Evolutionary conservation across 75 land plant genomes (phyloP).

Genomic region (Picea sitchensis): DNA sequence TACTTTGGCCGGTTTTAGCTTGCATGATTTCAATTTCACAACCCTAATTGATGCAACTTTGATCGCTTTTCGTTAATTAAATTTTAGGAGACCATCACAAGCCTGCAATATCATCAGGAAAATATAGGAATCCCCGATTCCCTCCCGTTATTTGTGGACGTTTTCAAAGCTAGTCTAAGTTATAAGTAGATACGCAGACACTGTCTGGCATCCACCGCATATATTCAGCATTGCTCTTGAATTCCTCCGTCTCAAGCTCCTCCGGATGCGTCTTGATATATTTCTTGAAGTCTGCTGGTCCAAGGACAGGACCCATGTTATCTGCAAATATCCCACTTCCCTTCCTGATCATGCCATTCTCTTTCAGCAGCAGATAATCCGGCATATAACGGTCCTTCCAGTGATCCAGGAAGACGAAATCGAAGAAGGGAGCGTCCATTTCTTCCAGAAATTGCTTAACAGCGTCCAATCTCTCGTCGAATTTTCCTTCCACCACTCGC

Average conservation of each 20-base stretch:
- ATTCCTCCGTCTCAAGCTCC: neutral
- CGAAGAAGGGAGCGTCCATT: neutral
- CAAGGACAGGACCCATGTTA: neutral
- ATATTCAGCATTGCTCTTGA: slow-evolving; percentile 1
- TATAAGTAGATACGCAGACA: neutral
- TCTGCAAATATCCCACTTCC: slow-evolving; percentile 5
- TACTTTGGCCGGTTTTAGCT: too few relatives aligned
- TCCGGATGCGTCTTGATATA: neutral
- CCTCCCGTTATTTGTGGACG: too few relatives aligned
- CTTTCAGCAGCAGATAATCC: neutral
- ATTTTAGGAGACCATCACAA: too few relatives aligned
- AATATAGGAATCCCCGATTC: too few relatives aligned
- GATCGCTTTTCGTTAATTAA: too few relatives aligned
- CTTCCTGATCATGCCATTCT: neutral
- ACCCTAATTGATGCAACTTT: too few relatives aligned
- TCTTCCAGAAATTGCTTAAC: neutral
- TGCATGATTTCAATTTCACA: too few relatives aligned
- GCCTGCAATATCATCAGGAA: too few relatives aligned
- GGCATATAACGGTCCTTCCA: neutral
- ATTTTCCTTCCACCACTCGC: neutral
- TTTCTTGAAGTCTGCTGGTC: neutral
- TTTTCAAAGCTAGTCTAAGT: neutral
- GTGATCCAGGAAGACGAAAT: slow-evolving; percentile 7
- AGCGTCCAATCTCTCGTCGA: neutral
- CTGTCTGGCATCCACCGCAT: neutral